These are phyloP conservation scores for Asterophora parasitica DNA, from an alignment of 768 basidiomycete species.

Conservation along the genomic window DNA sequence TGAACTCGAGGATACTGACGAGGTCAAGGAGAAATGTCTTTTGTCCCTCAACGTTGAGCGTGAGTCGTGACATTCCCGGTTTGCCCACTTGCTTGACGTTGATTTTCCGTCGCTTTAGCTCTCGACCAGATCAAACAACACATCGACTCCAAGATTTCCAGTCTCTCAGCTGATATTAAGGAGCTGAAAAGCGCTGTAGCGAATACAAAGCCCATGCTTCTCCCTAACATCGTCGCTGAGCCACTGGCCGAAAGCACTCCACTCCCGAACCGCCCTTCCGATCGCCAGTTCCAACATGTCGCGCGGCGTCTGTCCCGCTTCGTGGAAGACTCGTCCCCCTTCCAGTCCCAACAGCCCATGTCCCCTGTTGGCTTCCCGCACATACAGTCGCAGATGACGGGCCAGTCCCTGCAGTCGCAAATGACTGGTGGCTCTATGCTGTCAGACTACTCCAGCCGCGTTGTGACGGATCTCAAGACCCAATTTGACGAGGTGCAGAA, in stretches of 20 bases:
- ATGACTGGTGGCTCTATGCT: constrained; percentile 70
- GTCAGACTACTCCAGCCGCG: constrained; percentile 68
- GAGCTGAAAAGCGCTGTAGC: constrained; percentile 72
- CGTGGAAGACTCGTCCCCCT: constrained; percentile 41
- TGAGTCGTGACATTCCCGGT: constrained; percentile 39
- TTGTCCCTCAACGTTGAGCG: constrained; percentile 95
- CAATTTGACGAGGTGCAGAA: constrained; percentile 96
- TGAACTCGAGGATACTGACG: constrained; percentile 91
- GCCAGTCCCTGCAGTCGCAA: constrained; percentile 64
- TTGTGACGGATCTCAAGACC: constrained; percentile 79
- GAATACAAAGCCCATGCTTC: constrained; percentile 42
- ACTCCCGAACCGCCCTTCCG: constrained; percentile 62
- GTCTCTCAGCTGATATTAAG: constrained; percentile 82
- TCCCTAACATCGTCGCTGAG: constrained; percentile 44
- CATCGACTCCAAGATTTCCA: constrained; percentile 87
- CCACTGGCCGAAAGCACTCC: constrained; percentile 65
- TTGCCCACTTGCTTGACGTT: constrained; percentile 1
- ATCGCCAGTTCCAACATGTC: constrained; percentile 66
- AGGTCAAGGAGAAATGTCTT: constrained; percentile 83
- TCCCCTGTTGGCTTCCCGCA: constrained; percentile 24
- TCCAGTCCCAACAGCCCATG: constrained; percentile 19
- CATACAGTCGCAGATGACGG: constrained; percentile 60
- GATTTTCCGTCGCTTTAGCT: constrained; percentile 42
- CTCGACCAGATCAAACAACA: constrained; percentile 99
- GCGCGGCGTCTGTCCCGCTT: constrained; percentile 74